Evolutionary conservation across 495 filamentous ascomycete genomes (phyloP).

Genomic region (Daldinia caldariorum): DNA sequence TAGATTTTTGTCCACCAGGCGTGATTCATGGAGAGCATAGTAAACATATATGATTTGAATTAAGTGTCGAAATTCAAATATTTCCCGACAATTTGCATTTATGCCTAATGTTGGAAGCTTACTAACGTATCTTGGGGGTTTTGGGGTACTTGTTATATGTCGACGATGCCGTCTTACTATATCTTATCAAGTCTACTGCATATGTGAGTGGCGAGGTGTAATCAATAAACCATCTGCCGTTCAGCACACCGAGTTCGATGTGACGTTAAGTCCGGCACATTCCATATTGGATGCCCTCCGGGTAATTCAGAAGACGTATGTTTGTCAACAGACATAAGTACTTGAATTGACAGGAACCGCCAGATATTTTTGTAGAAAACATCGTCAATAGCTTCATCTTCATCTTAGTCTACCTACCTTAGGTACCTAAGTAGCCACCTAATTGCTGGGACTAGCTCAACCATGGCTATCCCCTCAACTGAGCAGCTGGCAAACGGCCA

Average conservation of each 20-base stretch:
- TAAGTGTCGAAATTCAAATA: neutral
- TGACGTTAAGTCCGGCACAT: slow-evolving; percentile 26
- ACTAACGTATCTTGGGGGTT: slow-evolving; percentile 13
- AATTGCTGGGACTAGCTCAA: neutral
- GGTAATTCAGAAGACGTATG: slow-evolving; percentile 39
- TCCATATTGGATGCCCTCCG: slow-evolving; percentile 28
- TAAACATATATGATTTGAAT: slow-evolving; percentile 3
- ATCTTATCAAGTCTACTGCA: slow-evolving; percentile 22
- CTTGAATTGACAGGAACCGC: slow-evolving; percentile 21
- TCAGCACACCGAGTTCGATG: slow-evolving; percentile 16
- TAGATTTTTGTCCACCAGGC: no score
- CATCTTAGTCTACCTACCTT: no score
- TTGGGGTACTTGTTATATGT: neutral
- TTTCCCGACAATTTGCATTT: neutral
- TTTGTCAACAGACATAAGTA: slow-evolving; percentile 20
- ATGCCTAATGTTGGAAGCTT: slow-evolving; percentile 6
- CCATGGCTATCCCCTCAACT: slow-evolving; percentile 28
- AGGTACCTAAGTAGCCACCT: no score
- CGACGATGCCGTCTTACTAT: slow-evolving; percentile 25
- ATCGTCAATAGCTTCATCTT: neutral
- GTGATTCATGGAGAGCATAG: neutral
- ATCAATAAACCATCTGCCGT: slow-evolving; percentile 31
- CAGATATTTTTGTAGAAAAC: slow-evolving; percentile 8
- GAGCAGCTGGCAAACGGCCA: slow-evolving; percentile 14
- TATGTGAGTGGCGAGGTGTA: slow-evolving; percentile 7